Evolutionary conservation across 768 basidiomycete genomes (phyloP).

Genomic region (Gymnopilus junonius): DNA sequence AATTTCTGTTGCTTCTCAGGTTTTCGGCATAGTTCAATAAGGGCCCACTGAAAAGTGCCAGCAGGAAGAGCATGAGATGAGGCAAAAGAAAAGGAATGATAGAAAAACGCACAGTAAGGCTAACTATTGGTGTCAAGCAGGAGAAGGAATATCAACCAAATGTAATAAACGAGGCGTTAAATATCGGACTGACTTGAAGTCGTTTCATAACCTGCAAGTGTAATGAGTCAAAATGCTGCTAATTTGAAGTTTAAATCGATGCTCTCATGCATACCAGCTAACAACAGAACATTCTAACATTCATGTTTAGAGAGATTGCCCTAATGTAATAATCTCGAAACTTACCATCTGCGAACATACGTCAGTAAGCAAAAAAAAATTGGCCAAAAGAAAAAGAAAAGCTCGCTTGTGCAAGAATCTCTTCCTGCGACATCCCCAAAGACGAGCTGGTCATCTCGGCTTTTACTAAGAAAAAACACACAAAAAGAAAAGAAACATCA

Average conservation of each 20-base stretch:
- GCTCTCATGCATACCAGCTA: conserved; percentile 37
- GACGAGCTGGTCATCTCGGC: conserved; percentile 34
- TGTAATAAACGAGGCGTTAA: too few relatives aligned
- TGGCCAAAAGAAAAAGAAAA: neutral
- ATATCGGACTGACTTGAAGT: conserved; percentile 44
- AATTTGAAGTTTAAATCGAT: neutral
- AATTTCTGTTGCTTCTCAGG: conserved; percentile 50
- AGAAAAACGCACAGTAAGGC: conserved; percentile 38
- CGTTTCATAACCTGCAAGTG: conserved; percentile 53
- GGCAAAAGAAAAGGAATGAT: conserved; percentile 20
- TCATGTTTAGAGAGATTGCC: too few relatives aligned
- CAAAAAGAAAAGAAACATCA: neutral
- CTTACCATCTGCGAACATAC: conserved; percentile 18
- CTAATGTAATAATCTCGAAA: neutral
- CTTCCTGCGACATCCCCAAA: conserved; percentile 40
- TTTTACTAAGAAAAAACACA: conserved; percentile 36
- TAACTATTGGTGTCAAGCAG: neutral
- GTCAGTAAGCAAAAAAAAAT: too few relatives aligned
- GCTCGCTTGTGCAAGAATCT: conserved; percentile 40
- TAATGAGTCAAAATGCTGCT: conserved; percentile 3
- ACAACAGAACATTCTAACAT: conserved; percentile 42
- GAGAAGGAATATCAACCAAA: neutral
- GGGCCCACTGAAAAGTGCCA: conserved; percentile 47
- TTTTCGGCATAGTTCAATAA: conserved; percentile 56
- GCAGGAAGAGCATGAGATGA: neutral